phyloP scores from a whole-genome alignment of 768 basidiomycete genomes.

The Steccherinum ochraceum region DNA sequence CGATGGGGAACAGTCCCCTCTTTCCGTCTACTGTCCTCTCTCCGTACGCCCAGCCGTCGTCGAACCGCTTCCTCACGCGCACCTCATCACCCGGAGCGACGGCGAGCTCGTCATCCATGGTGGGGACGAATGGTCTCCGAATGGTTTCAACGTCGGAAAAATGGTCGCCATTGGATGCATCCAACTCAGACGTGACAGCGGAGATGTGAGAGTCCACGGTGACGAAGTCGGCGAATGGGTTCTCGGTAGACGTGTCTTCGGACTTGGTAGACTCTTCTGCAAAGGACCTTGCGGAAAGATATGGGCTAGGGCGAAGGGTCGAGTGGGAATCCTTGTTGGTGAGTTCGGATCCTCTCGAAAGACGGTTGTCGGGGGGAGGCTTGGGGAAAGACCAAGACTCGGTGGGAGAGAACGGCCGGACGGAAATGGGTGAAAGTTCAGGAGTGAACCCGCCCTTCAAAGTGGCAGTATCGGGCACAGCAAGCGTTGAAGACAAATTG shows the following conservation, averaged over 20 bases:
- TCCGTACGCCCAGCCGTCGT: conserved; percentile 68
- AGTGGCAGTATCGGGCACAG: conserved; percentile 13
- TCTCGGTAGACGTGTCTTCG: conserved; percentile 10
- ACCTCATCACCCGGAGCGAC: conserved; percentile 48
- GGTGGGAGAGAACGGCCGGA: conserved; percentile 59
- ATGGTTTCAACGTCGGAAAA: conserved; percentile 43
- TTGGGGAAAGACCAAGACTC: conserved; percentile 67
- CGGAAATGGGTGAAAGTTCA: conserved; percentile 47
- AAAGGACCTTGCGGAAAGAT: neutral
- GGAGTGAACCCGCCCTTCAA: neutral
- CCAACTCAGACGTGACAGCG: neutral
- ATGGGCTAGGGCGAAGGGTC: conserved; percentile 1
- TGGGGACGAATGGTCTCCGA: conserved; percentile 48
- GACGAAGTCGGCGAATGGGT: conserved; percentile 21
- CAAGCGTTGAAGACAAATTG: neutral
- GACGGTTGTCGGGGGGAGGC: conserved; percentile 31
- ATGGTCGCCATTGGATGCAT: conserved; percentile 30
- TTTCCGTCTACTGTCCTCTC: conserved; percentile 34
- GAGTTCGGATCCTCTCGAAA: conserved; percentile 6
- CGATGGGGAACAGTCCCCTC: conserved; percentile 60
- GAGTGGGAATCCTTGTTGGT: conserved; percentile 1
- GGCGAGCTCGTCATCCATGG: conserved; percentile 52
- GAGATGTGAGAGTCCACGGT: conserved; percentile 8
- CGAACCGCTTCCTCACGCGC: conserved; percentile 46
- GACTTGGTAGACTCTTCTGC: conserved; percentile 2